phyloP scores from a whole-genome alignment of 495 filamentous ascomycete genomes.

The Darksidea phi region DNA sequence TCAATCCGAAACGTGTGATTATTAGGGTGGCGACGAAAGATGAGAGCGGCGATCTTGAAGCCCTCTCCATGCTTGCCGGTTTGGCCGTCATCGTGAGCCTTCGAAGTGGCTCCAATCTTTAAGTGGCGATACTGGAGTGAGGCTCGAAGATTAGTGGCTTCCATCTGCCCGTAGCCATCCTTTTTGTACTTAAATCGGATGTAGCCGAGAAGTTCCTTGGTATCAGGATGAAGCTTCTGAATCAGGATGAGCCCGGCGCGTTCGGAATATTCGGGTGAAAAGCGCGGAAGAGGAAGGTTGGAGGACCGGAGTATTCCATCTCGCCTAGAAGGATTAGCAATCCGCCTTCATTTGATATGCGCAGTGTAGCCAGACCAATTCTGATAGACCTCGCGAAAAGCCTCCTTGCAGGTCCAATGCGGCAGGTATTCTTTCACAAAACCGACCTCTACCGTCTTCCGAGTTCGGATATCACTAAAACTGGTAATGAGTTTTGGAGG shows the following conservation, averaged over 20 bases:
- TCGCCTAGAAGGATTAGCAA: not conserved
- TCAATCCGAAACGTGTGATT: conserved; percentile 8
- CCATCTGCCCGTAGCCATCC: not conserved
- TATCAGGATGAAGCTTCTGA: too few relatives aligned
- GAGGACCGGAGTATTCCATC: conserved; percentile 12
- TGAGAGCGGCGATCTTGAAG: conserved; percentile 13
- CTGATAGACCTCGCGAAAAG: conserved; percentile 19
- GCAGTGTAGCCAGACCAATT: conserved; percentile 5
- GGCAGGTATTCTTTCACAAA: not conserved
- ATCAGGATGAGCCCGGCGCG: too few relatives aligned
- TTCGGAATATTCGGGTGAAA: too few relatives aligned
- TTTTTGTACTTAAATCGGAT: too few relatives aligned
- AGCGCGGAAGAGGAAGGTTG: not conserved
- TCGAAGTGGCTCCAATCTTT: conserved; percentile 4
- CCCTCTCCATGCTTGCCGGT: conserved; percentile 17
- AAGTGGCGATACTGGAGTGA: conserved; percentile 1
- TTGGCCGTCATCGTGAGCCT: conserved; percentile 1
- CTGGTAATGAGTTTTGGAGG: not conserved
- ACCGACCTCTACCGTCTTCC: not conserved
- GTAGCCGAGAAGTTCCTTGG: too few relatives aligned
- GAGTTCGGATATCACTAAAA: not conserved
- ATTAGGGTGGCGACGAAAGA: conserved; percentile 5
- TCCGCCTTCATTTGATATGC: not conserved
- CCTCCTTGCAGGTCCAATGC: not conserved
- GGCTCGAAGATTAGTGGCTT: conserved; percentile 9